phyloP scores from a whole-genome alignment of 192 early-diverging fungal species.

The Lunasporangiospora selenospora region DNA sequence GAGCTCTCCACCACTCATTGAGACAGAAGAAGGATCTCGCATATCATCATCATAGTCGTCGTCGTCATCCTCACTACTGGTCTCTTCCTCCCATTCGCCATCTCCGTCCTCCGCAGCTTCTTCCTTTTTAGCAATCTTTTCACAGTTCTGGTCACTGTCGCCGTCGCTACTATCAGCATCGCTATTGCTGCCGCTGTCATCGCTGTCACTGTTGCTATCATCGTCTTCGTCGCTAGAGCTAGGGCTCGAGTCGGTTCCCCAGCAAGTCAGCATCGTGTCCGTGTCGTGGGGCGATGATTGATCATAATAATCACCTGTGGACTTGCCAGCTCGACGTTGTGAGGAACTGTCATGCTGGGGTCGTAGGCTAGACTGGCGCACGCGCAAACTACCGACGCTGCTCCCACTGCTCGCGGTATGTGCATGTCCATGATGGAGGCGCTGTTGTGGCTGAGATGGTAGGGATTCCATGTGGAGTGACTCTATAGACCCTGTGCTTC shows the following conservation, averaged over 20 bases:
- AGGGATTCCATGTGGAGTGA: background rate
- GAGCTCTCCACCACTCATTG: too few relatives aligned
- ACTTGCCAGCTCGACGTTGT: background rate
- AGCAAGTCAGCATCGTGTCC: conserved; percentile 42
- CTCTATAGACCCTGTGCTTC: background rate
- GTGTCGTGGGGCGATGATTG: conserved; percentile 39
- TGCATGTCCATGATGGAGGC: conserved; percentile 1
- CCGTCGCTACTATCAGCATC: conserved; percentile 2
- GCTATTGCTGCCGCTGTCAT: too few relatives aligned
- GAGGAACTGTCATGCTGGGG: conserved; percentile 6
- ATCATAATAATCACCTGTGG: conserved; percentile 19
- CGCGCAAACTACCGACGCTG: conserved; percentile 11
- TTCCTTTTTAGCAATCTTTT: conserved; percentile 11
- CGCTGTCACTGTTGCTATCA: too few relatives aligned
- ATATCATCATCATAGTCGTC: conserved; percentile 4
- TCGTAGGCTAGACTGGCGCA: background rate
- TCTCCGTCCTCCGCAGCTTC: conserved; percentile 37
- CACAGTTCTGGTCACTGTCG: conserved; percentile 5
- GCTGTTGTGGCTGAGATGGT: background rate
- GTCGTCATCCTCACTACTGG: conserved; percentile 24
- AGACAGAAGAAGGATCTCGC: too few relatives aligned
- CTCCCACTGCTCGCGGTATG: conserved; percentile 11
- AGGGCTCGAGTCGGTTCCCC: conserved; percentile 41
- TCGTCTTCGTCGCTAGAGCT: conserved; percentile 20
- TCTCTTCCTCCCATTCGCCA: conserved; percentile 41